Evolutionary conservation across 2,329 filamentous ascomycete genomes (phyloP), one percentile per base, ranked within the genome.

Genomic region (Aspergillus ibericus): DNA sequence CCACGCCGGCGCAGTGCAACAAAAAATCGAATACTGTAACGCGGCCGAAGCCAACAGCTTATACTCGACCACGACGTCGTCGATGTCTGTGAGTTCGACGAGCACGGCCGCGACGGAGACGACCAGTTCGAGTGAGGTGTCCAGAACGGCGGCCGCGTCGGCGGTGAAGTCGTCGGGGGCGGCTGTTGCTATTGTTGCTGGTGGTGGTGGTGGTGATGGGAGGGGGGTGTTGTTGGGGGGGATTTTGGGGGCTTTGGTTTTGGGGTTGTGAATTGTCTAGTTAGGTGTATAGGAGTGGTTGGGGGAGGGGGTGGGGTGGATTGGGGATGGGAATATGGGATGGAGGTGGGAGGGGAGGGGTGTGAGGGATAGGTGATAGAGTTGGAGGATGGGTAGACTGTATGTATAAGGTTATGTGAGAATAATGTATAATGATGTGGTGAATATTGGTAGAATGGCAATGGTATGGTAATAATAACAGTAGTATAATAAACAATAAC

Each of bases 1-100:
- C 51, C 66, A 69, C 38, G 68, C 68, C 56, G 68, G 68, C 32
- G 73, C 70, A 32, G 56, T 75, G 13, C 66, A 64, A 67, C 75
- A 65, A 60, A 72, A 60, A 60, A 66, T 42, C 55, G 70, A 73
- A 25, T 77, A 75, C 70, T 82, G 80, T 66, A 69, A 70, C 52
- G 79, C 79, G 29, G 78, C 78, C 9, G 70, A 70, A 20, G 75
- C 77, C 60, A 75, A 72, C 65, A 61, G 59, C 44, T 62, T 56
- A 50, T 58, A 55, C 59, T 60, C 63, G 36, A 57, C 63, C 53
- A 52, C 53, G 44, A 59, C 58, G 2, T 27, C 47, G 13, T 34
- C 42, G 32, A 44, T 4, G 7, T 52, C 6, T 12, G 57, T 63
- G 2, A 67, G 68, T 35, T 61, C 62, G 1, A 70, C 69, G 6